Conservation (phyloP, 2,329 filamentous ascomycete genomes). For the Ceratocystis eucalypticola region DNA sequence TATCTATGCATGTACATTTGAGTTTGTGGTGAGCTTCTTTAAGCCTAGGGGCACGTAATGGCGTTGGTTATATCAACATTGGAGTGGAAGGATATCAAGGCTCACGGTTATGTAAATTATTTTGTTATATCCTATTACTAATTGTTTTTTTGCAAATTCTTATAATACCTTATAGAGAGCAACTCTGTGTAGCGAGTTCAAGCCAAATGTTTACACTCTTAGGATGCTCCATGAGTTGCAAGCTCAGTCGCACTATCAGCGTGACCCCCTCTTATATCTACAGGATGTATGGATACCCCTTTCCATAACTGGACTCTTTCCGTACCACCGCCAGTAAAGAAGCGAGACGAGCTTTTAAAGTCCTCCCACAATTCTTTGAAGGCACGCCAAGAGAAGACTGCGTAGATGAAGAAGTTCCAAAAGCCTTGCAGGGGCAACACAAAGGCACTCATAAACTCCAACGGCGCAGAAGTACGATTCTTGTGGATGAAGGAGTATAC, state of each 20-base stretch:
- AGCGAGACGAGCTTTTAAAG: constrained; percentile 18
- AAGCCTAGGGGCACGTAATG: no score
- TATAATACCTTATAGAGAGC: no score
- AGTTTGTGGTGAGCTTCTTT: no score
- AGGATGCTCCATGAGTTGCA: neutral
- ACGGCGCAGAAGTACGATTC: constrained; percentile 34
- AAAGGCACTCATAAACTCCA: constrained; percentile 54
- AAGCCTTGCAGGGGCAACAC: constrained; percentile 65
- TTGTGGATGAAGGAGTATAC: constrained; percentile 49
- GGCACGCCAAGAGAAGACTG: constrained; percentile 47
- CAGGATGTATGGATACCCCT: neutral
- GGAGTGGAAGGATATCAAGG: no score
- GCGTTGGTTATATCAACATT: no score
- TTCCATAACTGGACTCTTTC: neutral
- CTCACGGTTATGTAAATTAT: no score
- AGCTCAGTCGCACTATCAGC: neutral
- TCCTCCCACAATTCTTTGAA: constrained; percentile 29
- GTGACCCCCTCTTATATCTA: neutral
- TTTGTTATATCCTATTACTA: no score
- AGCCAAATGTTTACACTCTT: neutral
- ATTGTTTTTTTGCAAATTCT: no score
- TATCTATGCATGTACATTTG: no score
- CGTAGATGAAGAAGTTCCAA: constrained; percentile 64
- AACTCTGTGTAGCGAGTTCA: neutral
- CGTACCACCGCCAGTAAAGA: neutral